Conservation (phyloP, 148 eudicot genomes). For the Amaranthus cruentus region DNA sequence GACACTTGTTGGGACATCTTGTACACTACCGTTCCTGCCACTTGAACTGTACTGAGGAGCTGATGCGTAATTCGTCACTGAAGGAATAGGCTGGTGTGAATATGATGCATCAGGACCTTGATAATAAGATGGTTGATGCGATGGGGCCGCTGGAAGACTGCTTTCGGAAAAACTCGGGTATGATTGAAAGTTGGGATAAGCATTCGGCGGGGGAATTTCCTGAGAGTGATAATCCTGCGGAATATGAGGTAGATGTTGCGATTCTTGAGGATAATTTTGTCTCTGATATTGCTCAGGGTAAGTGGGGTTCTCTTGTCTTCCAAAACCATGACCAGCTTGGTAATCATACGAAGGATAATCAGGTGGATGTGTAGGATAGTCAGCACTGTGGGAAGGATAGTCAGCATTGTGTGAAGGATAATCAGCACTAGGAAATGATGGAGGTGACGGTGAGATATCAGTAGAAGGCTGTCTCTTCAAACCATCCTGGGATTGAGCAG, state of each 20-base stretch:
- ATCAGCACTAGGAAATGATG: slow-evolving; percentile 28
- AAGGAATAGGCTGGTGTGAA: slow-evolving; percentile 38
- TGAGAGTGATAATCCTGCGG: slow-evolving; percentile 59
- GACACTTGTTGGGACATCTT: slow-evolving; percentile 36
- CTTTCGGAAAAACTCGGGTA: slow-evolving; percentile 81
- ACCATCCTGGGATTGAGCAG: slow-evolving; percentile 38
- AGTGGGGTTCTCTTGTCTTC: slow-evolving; percentile 39
- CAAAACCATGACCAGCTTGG: slow-evolving; percentile 37
- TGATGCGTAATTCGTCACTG: slow-evolving; percentile 36
- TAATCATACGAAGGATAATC: slow-evolving; percentile 50
- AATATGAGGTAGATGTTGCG: slow-evolving; percentile 40
- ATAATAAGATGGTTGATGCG: slow-evolving; percentile 55
- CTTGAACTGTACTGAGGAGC: slow-evolving; percentile 43
- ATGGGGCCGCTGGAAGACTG: slow-evolving; percentile 61
- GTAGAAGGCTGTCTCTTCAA: slow-evolving; percentile 33
- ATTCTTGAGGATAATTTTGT: slow-evolving; percentile 52
- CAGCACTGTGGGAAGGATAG: slow-evolving; percentile 28
- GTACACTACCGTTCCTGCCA: slow-evolving; percentile 41
- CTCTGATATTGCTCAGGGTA: slow-evolving; percentile 53
- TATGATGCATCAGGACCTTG: slow-evolving; percentile 68
- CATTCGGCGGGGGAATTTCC: slow-evolving; percentile 42
- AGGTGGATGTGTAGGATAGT: slow-evolving; percentile 24
- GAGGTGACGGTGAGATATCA: slow-evolving; percentile 39
- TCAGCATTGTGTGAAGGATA: slow-evolving; percentile 29
- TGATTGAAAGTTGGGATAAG: slow-evolving; percentile 76